Conservation (phyloP, 2,329 filamentous ascomycete genomes). For the Calycina herbarum region DNA sequence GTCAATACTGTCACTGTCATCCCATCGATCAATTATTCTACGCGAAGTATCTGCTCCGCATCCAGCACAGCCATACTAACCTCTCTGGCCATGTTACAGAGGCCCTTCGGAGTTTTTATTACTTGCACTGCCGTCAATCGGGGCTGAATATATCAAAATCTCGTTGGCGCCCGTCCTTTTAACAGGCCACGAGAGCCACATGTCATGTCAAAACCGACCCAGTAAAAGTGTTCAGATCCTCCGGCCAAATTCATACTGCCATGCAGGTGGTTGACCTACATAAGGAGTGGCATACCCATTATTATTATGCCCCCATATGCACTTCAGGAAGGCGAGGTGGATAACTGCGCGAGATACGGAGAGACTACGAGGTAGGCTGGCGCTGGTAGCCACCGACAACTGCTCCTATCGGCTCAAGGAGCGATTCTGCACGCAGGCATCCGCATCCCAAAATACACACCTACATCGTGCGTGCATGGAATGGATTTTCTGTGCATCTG, state of each 20-base stretch:
- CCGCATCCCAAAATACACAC: conserved; percentile 5
- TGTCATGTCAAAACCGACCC: neutral
- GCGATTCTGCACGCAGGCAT: conserved; percentile 3
- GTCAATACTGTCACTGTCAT: no score
- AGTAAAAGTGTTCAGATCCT: neutral
- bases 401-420: neutral
- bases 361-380: neutral
- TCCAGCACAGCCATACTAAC: no score
- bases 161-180: neutral
- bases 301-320: neutral
- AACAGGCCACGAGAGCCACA: conserved; percentile 1
- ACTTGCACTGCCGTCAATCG: neutral
- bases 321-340: neutral
- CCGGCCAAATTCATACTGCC: no score
- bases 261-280: no score
- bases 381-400: neutral
- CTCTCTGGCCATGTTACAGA: neutral
- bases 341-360: neutral
- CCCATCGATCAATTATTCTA: no score
- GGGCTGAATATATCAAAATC: conserved; percentile 4
- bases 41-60: no score
- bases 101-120: neutral
- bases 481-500: conserved; percentile 2
- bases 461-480: neutral
- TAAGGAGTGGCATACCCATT: neutral